Evolutionary conservation across 805 yeast genomes (phyloP).

Genomic region (Yarrowia sp.): DNA sequence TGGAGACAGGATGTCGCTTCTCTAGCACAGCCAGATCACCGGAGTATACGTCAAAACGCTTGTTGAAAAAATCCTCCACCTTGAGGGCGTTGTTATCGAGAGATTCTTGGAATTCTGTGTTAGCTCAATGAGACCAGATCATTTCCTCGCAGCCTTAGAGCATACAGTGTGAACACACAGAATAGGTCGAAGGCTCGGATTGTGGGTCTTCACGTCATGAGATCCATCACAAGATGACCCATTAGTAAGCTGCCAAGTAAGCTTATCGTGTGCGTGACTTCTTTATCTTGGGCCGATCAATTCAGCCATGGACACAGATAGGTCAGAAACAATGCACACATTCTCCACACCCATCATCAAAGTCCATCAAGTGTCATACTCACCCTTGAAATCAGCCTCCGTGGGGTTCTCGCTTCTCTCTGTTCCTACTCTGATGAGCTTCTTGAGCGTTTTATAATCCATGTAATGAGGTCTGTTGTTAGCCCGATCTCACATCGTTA

Average conservation of each 20-base stretch:
- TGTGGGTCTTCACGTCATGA: no score
- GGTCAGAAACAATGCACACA: no score
- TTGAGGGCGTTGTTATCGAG: conserved; percentile 77
- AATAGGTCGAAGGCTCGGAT: no score
- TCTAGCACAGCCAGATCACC: conserved; percentile 52
- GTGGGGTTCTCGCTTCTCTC: conserved; percentile 40
- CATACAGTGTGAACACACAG: no score
- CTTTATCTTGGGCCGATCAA: no score
- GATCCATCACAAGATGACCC: no score
- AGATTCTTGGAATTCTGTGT: conserved; percentile 65
- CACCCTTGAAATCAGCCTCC: conserved; percentile 30
- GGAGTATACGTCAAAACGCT: conserved; percentile 69
- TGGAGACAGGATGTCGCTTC: conserved; percentile 36
- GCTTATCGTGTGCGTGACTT: no score
- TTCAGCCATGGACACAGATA: no score
- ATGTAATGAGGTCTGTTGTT: conserved; percentile 55
- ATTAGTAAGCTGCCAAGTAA: no score
- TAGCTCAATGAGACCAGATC: not conserved
- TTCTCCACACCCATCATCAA: not conserved
- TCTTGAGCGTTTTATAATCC: conserved; percentile 81
- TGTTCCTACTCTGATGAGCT: conserved; percentile 55
- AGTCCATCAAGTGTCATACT: not conserved
- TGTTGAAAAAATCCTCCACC: conserved; percentile 75
- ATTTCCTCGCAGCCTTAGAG: no score
- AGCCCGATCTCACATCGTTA: not conserved